Conservation (phyloP, 2,329 filamentous ascomycete species). For the Pyrenophora seminiperda region DNA sequence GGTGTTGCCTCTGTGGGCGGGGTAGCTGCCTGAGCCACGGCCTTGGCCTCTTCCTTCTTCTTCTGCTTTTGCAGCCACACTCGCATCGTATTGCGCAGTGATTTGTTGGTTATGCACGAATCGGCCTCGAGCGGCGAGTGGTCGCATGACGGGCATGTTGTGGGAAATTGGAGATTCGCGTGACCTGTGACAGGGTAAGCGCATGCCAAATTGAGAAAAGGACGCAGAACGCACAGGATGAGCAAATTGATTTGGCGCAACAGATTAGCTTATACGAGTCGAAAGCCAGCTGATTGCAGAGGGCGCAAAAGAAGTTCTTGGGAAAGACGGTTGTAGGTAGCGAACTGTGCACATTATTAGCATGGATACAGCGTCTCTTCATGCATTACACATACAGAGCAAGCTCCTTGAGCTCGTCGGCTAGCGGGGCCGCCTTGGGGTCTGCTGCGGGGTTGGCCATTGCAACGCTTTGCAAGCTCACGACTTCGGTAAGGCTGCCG, state of each 20-base stretch:
- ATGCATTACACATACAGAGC: conserved; percentile 31
- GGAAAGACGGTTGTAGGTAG: conserved; percentile 84
- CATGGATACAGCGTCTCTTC: neutral
- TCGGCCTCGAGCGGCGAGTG: conserved; percentile 85
- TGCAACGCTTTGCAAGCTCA: conserved; percentile 25
- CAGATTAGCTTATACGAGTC: conserved; percentile 92
- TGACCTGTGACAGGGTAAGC: conserved; percentile 33
- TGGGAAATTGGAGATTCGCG: conserved; percentile 65
- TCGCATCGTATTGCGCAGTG: conserved; percentile 87
- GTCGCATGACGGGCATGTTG: conserved; percentile 87
- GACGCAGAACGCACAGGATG: conserved; percentile 70
- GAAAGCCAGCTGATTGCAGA: conserved; percentile 87
- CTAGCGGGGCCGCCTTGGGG: conserved; percentile 40
- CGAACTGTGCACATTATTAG: conserved; percentile 60
- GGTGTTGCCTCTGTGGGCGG: conserved; percentile 29
- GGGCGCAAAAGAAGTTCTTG: conserved; percentile 93
- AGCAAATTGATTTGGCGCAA: conserved; percentile 94
- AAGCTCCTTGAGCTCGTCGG: conserved; percentile 42
- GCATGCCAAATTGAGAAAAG: neutral
- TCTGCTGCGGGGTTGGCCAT: conserved; percentile 39
- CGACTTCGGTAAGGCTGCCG: conserved; percentile 29
- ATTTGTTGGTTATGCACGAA: conserved; percentile 87
- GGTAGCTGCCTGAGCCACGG: conserved; percentile 37
- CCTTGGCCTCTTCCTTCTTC: conserved; percentile 49
- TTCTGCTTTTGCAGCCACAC: conserved; percentile 95